Evolutionary conservation across 805 yeast genomes (phyloP).

Genomic region (Metschnikowia hibisci): DNA sequence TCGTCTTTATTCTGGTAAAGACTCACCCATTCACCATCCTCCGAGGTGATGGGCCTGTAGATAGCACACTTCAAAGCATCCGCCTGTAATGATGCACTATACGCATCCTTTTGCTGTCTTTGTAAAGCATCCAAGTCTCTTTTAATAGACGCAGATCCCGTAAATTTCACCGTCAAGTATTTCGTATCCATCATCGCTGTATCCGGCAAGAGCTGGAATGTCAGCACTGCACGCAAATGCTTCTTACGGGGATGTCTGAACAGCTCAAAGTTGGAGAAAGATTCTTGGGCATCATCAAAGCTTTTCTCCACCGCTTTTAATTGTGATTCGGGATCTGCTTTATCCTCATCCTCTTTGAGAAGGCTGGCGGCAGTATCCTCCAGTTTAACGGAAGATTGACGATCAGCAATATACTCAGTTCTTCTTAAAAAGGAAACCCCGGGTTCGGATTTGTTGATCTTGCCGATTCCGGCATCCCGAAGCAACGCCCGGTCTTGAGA

Average conservation of each 20-base stretch:
- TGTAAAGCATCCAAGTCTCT: constrained; percentile 33
- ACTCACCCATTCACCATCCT: constrained; percentile 76
- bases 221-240: constrained; percentile 64
- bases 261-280: constrained; percentile 34
- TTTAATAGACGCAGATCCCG: constrained; percentile 50
- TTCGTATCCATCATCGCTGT: constrained; percentile 83
- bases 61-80: constrained; percentile 53
- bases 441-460: constrained; percentile 39
- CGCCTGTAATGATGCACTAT: constrained; percentile 30
- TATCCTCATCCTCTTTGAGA: constrained; percentile 20
- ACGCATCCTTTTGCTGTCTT: constrained; percentile 25
- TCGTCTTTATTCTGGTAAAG: constrained; percentile 32
- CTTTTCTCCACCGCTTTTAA: constrained; percentile 70
- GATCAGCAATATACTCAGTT: constrained; percentile 85
- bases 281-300: constrained; percentile 58
- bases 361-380: constrained; percentile 23
- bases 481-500: constrained; percentile 74
- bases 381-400: constrained; percentile 31
- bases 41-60: constrained; percentile 68
- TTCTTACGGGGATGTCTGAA: constrained; percentile 79
- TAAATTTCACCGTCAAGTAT: constrained; percentile 60
- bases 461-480: constrained; percentile 68
- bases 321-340: constrained; percentile 58
- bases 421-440: constrained; percentile 84
- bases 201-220: constrained; percentile 86